These are phyloP conservation scores for Mucor racemosus DNA, from an alignment of 371 early-diverging fungal genomes.

Conservation along the genomic window DNA sequence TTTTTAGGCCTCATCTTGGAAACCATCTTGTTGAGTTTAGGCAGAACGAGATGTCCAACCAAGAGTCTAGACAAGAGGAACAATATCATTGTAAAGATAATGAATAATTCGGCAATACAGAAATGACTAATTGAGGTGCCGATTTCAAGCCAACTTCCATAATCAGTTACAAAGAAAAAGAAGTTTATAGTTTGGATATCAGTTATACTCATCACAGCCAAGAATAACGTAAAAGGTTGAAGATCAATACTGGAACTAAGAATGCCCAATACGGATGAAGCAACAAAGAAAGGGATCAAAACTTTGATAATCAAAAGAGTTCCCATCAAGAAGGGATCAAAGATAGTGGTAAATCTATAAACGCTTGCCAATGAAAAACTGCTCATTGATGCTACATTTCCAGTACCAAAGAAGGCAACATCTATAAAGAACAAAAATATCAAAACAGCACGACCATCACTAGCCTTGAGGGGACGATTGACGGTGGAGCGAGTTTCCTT, in stretches of 20 bases:
- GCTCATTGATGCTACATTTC: slow-evolving; percentile 90
- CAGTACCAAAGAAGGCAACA: slow-evolving; percentile 95
- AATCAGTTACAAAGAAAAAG: slow-evolving; percentile 91
- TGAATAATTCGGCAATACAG: slow-evolving; percentile 84
- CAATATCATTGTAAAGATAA: slow-evolving; percentile 77
- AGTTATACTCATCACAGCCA: slow-evolving; percentile 82
- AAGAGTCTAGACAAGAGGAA: slow-evolving; percentile 67
- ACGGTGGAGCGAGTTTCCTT: slow-evolving; percentile 2
- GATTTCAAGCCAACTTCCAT: slow-evolving; percentile 96
- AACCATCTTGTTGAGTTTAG: slow-evolving; percentile 20
- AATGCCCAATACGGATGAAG: slow-evolving; percentile 81
- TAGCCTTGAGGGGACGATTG: slow-evolving; percentile 37
- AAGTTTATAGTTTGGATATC: slow-evolving; percentile 96
- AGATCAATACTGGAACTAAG: slow-evolving; percentile 74
- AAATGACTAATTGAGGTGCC: slow-evolving; percentile 94
- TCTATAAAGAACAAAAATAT: slow-evolving; percentile 89
- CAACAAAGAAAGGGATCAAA: slow-evolving; percentile 90
- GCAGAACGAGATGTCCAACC: slow-evolving; percentile 56
- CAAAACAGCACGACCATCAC: slow-evolving; percentile 77
- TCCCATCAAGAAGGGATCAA: slow-evolving; percentile 92
- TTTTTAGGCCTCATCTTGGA: slow-evolving; percentile 24
- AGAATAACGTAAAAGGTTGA: slow-evolving; percentile 83
- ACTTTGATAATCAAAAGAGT: slow-evolving; percentile 85
- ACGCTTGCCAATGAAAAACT: slow-evolving; percentile 91
- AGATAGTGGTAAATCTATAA: slow-evolving; percentile 88